Evolutionary conservation across 441 rosid species (phyloP), one percentile per base, ranked within the genome.

Genomic region (Adansonia gregorii): DNA sequence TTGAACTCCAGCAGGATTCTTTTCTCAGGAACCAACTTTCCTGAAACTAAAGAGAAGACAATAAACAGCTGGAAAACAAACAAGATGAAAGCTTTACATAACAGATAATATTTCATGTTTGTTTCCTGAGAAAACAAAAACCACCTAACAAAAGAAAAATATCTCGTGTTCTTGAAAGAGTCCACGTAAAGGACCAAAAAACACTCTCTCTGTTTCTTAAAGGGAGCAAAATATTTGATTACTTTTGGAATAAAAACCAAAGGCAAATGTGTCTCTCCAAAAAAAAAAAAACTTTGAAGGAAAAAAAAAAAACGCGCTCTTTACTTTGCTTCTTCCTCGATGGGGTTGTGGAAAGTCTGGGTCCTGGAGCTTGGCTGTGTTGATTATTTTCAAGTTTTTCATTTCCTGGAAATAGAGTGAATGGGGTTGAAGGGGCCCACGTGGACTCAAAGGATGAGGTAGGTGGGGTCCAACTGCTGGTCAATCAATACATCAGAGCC

Each of bases 71-170:
- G 52, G 56, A 19, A 72, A 17, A 78, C 71, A 77, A 84, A 79
- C 77, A 82, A 75, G 79, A 77, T 17, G 19, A 81, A 31, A 51
- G 72, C 14, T 65, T 78, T 49, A 8, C 69, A 46, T n/a, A 67
- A 4, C 24, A 83, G 22, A 31, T 27, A 19, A 73, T 45, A 68
- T 78, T 77, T 82, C 86, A 87, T 82, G 39, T 68, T 78, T 65
- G 69, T n/a, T 75, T 48, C 63, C 45, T 51, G 6, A 39, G 67
- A 5, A 43, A 74, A 49, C 24, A 27, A 67, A 27, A 67, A 67
- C 82, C 15, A 82, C 46, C 74, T 59, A 80, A 78, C 67, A 78
- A 52, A 73, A 52, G 3, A 52, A 19, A 75, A 35, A 35, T 70
- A 54, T 76, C 66, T 52, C 67, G 22, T 55, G 75, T 73, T 58